phyloP scores from a whole-genome alignment of 2,329 filamentous ascomycete species.

The Botrytis elliptica region DNA sequence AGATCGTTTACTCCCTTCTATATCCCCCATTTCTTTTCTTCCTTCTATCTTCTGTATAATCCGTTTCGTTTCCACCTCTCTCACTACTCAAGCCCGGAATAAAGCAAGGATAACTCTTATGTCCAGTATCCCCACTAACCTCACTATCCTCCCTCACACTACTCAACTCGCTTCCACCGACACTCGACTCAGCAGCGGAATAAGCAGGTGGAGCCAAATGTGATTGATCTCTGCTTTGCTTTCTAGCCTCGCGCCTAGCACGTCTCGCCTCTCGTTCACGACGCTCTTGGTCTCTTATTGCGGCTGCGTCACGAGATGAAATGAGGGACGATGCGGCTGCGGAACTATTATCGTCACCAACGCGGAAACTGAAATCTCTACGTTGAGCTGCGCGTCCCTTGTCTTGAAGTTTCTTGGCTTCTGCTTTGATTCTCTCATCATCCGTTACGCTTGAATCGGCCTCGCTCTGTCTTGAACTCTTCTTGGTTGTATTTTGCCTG shows the following conservation, averaged over 20 bases:
- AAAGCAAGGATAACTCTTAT: slow-evolving; percentile 39
- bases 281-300: slow-evolving; percentile 24
- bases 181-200: slow-evolving; percentile 8
- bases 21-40: slow-evolving; percentile 32
- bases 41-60: slow-evolving; percentile 37
- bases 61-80: slow-evolving; percentile 26
- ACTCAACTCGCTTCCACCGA: slow-evolving; percentile 23
- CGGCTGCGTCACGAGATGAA: slow-evolving; percentile 20
- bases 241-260: slow-evolving; percentile 27
- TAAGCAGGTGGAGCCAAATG: slow-evolving; percentile 18
- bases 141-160: slow-evolving; percentile 29
- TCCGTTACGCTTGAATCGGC: slow-evolving; percentile 18
- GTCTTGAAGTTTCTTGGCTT: slow-evolving; percentile 56
- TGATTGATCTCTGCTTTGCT: slow-evolving; percentile 28
- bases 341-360: slow-evolving; percentile 36
- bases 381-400: slow-evolving; percentile 46
- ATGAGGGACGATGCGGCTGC: slow-evolving; percentile 18
- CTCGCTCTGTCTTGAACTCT: slow-evolving; percentile 19
- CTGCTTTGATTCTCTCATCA: slow-evolving; percentile 53
- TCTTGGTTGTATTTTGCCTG: slow-evolving; percentile 21
- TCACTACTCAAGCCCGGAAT: slow-evolving; percentile 38
- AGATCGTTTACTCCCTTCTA: slow-evolving; percentile 13
- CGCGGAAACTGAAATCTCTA: slow-evolving; percentile 39
- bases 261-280: slow-evolving; percentile 22
- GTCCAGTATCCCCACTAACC: slow-evolving; percentile 36